A percentile compares a stretch with the other conserved stretches of the same genome.
phyloP scores from a whole-genome alignment of 2,329 filamentous ascomycete genomes.

The Alternaria sp. region DNA sequence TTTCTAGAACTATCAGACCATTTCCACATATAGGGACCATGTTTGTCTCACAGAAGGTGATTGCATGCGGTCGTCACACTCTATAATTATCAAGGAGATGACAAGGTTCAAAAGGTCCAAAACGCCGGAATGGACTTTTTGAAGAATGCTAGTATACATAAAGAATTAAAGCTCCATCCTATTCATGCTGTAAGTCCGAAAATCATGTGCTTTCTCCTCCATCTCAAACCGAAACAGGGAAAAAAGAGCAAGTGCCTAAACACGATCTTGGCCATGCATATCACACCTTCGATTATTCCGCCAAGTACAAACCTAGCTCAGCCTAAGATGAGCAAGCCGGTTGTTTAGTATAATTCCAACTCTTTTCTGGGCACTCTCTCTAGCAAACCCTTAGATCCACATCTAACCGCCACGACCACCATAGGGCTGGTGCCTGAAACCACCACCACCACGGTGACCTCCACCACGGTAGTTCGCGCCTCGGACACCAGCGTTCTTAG shows the following conservation, averaged over 20 bases:
- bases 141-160: constrained; percentile 6
- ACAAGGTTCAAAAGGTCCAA: neutral
- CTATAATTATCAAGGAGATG: no score
- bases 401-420: constrained; percentile 32
- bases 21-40: neutral
- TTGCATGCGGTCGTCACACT: neutral
- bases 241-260: neutral
- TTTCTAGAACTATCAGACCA: no score
- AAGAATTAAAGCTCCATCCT: neutral
- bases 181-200: neutral
- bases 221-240: neutral
- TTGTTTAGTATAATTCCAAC: neutral
- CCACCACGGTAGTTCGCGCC: constrained; percentile 94
- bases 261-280: neutral
- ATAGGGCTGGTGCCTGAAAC: constrained; percentile 47
- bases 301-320: constrained; percentile 1
- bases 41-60: neutral
- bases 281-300: neutral
- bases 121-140: constrained; percentile 6
- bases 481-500: constrained; percentile 91
- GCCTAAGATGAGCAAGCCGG: neutral
- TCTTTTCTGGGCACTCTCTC: neutral
- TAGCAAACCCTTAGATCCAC: neutral
- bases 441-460: constrained; percentile 56
- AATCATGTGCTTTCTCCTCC: neutral